Conservation (phyloP, 768 basidiomycete species). For the Leccinum longicurvipes region DNA sequence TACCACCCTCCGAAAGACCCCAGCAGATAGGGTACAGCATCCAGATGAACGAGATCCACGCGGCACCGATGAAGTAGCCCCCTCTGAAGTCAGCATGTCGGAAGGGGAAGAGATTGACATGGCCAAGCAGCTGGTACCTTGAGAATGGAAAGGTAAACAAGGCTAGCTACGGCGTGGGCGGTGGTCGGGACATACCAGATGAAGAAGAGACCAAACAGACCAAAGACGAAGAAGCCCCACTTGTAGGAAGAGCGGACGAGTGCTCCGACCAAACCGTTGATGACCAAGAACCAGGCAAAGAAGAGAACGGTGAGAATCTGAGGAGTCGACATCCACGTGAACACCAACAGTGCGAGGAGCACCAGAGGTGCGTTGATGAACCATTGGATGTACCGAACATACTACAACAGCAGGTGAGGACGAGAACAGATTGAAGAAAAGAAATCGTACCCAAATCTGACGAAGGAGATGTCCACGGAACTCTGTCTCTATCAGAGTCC, state of each 20-base stretch:
- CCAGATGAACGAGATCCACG: constrained; percentile 52
- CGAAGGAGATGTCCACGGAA: constrained; percentile 34
- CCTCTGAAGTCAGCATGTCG: constrained; percentile 20
- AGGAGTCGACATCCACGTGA: constrained; percentile 46
- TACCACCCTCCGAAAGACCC: constrained; percentile 51
- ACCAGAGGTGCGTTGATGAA: constrained; percentile 54
- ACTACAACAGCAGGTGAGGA: constrained; percentile 29
- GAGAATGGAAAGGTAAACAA: background rate
- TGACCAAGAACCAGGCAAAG: constrained; percentile 45
- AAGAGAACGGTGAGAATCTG: constrained; percentile 39
- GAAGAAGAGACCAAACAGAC: constrained; percentile 43
- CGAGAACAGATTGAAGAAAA: accelerated
- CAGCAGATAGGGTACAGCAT: constrained; percentile 56
- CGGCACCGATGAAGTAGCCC: constrained; percentile 35
- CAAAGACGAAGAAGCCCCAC: constrained; percentile 50
- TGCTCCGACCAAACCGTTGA: constrained; percentile 47
- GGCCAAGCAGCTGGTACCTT: constrained; percentile 32
- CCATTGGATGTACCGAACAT: constrained; percentile 54
- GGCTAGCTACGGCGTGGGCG: background rate
- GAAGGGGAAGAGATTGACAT: constrained; percentile 27
- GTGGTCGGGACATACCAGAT: constrained; percentile 40
- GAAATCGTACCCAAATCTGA: constrained; percentile 41
- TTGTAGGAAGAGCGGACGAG: constrained; percentile 52
- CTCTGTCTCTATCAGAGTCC: constrained; percentile 39
- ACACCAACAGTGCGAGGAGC: constrained; percentile 43